Evolutionary conservation across 768 basidiomycete genomes (phyloP).

Genomic region (Antrodiella citrinella): DNA sequence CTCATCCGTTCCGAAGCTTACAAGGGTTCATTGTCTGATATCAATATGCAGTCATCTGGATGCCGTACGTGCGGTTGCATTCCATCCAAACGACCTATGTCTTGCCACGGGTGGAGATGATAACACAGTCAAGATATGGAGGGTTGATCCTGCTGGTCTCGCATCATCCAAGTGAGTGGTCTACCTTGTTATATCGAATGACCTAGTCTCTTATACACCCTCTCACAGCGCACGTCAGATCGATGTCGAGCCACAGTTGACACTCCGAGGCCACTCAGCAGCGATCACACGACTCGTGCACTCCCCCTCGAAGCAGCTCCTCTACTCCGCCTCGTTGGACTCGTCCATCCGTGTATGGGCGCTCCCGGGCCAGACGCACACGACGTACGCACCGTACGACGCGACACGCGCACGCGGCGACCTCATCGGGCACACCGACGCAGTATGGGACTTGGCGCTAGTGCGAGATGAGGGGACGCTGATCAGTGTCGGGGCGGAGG

Average conservation of each 20-base stretch:
- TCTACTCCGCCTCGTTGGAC: constrained; percentile 92
- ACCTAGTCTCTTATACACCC: background rate
- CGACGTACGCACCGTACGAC: constrained; percentile 90
- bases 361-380: constrained; percentile 65
- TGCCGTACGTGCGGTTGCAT: constrained; percentile 82
- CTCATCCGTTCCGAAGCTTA: constrained; percentile 5
- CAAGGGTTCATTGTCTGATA: background rate
- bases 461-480: constrained; percentile 77
- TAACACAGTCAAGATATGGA: constrained; percentile 93
- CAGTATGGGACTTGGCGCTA: constrained; percentile 91
- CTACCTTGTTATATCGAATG: background rate
- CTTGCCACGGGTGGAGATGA: constrained; percentile 95
- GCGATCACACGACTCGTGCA: constrained; percentile 83
- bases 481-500: constrained; percentile 88
- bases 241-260: constrained; percentile 89
- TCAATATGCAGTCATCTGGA: constrained; percentile 69
- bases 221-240: constrained; percentile 53
- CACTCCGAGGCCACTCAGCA: constrained; percentile 88
- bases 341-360: constrained; percentile 91
- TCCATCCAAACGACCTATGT: constrained; percentile 79
- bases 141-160: constrained; percentile 69
- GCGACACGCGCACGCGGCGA: constrained; percentile 67
- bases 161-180: constrained; percentile 67
- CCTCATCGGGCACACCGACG: constrained; percentile 89
- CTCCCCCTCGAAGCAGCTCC: constrained; percentile 61